Evolutionary conservation across 2,329 filamentous ascomycete genomes (phyloP).

Genomic region (Aspergillus chevalieri): DNA sequence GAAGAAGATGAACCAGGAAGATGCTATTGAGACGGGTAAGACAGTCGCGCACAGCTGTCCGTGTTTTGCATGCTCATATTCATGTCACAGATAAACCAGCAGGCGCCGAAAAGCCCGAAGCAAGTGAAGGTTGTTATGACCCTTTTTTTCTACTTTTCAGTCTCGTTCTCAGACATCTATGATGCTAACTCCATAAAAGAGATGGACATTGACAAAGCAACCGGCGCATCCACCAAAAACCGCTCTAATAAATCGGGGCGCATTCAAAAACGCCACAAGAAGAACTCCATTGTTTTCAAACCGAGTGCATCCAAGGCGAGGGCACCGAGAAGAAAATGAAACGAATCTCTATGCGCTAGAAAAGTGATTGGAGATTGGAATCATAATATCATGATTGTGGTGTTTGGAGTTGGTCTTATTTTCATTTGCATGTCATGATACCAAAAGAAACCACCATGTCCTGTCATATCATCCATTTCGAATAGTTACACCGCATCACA

Average conservation of each 20-base stretch:
- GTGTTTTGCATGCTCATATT: slow-evolving; percentile 4
- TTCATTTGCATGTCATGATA: background rate
- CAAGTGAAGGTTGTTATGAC: slow-evolving; percentile 17
- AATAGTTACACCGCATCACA: background rate
- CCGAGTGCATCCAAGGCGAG: slow-evolving; percentile 26
- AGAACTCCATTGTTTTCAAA: slow-evolving; percentile 36
- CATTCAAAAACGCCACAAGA: slow-evolving; percentile 35
- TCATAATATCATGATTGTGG: background rate
- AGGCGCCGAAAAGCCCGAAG: slow-evolving; percentile 8
- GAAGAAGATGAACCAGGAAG: slow-evolving; percentile 27
- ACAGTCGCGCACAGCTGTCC: background rate
- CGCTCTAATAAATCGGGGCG: slow-evolving; percentile 25
- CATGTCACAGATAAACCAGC: slow-evolving; percentile 3
- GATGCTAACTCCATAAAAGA: slow-evolving; percentile 18
- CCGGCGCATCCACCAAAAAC: slow-evolving; percentile 15
- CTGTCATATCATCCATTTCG: background rate
- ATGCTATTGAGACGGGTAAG: slow-evolving; percentile 19
- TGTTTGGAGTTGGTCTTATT: background rate
- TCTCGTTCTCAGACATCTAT: background rate
- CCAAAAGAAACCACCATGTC: background rate
- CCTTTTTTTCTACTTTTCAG: background rate
- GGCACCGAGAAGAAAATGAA: slow-evolving; percentile 28
- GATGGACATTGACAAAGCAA: slow-evolving; percentile 36
- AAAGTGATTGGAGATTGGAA: background rate
- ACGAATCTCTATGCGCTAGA: background rate